phyloP scores from a whole-genome alignment of 2,329 filamentous ascomycete genomes.

The Elsinoe perseae region DNA sequence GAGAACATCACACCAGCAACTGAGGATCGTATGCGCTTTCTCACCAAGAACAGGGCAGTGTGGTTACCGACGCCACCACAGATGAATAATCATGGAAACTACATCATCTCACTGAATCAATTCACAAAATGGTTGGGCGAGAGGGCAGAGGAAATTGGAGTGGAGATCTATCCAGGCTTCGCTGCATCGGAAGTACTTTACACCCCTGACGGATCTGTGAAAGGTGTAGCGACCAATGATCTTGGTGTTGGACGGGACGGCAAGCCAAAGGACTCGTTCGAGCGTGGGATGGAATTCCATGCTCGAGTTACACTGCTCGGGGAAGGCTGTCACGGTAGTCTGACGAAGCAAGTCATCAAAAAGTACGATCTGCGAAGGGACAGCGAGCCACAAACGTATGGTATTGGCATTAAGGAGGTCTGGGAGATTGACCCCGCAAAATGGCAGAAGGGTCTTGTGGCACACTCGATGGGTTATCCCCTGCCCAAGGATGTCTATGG shows the following conservation, averaged over 20 bases:
- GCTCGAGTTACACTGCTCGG: slow-evolving; percentile 84
- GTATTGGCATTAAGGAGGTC: slow-evolving; percentile 87
- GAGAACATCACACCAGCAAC: slow-evolving; percentile 77
- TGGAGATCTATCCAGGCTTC: slow-evolving; percentile 94
- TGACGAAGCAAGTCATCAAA: slow-evolving; percentile 90
- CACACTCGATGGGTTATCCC: slow-evolving; percentile 89
- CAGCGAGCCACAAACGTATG: slow-evolving; percentile 91
- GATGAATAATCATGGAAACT: slow-evolving; percentile 98
- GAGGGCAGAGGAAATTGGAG: slow-evolving; percentile 89
- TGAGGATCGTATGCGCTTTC: slow-evolving; percentile 82
- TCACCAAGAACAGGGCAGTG: slow-evolving; percentile 71
- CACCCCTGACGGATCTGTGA: slow-evolving; percentile 74
- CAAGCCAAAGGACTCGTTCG: slow-evolving; percentile 80
- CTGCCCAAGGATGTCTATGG: slow-evolving; percentile 84
- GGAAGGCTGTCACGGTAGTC: slow-evolving; percentile 90
- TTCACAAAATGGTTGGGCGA: slow-evolving; percentile 94
- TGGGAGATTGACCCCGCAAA: slow-evolving; percentile 95
- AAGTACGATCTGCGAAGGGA: slow-evolving; percentile 86
- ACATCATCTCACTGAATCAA: slow-evolving; percentile 92
- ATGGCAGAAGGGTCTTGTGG: slow-evolving; percentile 76
- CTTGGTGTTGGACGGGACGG: slow-evolving; percentile 75
- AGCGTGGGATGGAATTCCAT: slow-evolving; percentile 97
- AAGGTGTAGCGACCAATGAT: slow-evolving; percentile 93
- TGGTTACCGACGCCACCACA: slow-evolving; percentile 85
- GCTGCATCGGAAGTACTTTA: slow-evolving; percentile 91